Evolutionary conservation across 805 yeast genomes (phyloP).

Genomic region (Metschnikowia santaceciliae): DNA sequence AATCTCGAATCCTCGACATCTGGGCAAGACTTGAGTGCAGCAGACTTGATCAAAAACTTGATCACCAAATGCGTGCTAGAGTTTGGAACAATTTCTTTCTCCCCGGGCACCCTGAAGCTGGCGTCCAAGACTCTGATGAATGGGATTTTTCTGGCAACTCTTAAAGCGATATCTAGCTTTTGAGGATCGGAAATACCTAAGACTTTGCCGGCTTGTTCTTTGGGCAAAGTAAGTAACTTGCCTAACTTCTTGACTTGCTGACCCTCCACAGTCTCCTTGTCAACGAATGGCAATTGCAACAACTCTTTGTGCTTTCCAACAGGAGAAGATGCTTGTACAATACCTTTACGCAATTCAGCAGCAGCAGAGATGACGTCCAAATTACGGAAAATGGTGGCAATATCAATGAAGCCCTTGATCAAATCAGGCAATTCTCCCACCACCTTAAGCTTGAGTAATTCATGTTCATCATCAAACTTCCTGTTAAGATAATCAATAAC

Average conservation of each 20-base stretch:
- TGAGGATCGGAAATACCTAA: constrained; percentile 50
- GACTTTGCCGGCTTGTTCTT: constrained; percentile 50
- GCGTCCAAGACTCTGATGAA: constrained; percentile 62
- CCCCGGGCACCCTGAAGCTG: constrained; percentile 85
- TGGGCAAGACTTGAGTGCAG: constrained; percentile 59
- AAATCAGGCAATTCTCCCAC: constrained; percentile 63
- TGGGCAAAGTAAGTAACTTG: constrained; percentile 58
- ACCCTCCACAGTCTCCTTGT: constrained; percentile 39
- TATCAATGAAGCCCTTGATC: constrained; percentile 69
- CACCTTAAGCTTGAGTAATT: constrained; percentile 47
- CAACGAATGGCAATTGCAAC: constrained; percentile 77
- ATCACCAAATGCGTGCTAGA: constrained; percentile 72
- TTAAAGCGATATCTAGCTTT: constrained; percentile 46
- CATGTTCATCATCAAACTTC: constrained; percentile 23
- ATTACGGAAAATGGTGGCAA: constrained; percentile 75
- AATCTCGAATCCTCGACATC: constrained; percentile 39
- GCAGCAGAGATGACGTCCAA: constrained; percentile 59
- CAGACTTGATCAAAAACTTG: constrained; percentile 72
- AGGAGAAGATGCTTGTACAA: constrained; percentile 71
- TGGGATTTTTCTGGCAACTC: constrained; percentile 65
- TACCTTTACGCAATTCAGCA: constrained; percentile 61
- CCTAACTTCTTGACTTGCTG: constrained; percentile 60
- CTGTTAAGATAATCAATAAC: constrained; percentile 60
- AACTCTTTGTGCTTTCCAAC: constrained; percentile 55
- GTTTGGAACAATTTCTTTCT: constrained; percentile 55